Evolutionary conservation across 495 filamentous ascomycete genomes (phyloP), one percentile per base, ranked within the genome.

Genomic region (Aspergillus campestris): DNA sequence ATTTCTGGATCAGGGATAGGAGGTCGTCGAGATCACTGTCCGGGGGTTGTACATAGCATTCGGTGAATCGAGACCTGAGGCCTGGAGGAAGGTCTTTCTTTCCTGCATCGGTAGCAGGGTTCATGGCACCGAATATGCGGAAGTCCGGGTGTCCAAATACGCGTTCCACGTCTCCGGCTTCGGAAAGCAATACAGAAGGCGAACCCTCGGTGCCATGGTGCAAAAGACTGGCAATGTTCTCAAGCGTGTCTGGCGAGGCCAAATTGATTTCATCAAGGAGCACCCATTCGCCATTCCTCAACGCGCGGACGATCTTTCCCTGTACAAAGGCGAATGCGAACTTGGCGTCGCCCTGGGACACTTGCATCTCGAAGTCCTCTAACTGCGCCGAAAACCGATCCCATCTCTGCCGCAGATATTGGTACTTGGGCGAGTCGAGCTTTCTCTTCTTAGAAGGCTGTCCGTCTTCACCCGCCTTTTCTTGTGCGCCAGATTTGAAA

Each of bases 181-280:
- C 94, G 1, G 88, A 86, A 27, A 99, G 77, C 9, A 96, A 68
- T 32, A 99, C 80, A 10, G 86, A 95, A 2, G 89, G 88, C 0
- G 72, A 61, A 8, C 72, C 77, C 43, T 79, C 79, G 14, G 74
- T 71, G 4, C 81, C 80, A 36, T 80, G 75, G 45, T 83, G 77
- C 34, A 99, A 72, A 10, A 99, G 72, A 62, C 89, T 89, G 14
- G 87, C 83, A 40, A 99, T 85, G 48, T 89, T 89, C 58, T 97
- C 94, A 8, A 99, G 66, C 0, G 92, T 96, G 53, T 99, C 94
- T 3, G 91, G 82, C 0, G 91, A 86, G 5, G 94, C 92, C 38
- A 99, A 72, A 56, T 99, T 99, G 55, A 99, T 94, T 63, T 99
- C 94, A 60, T 99, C 94, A 11, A 95, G 71, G n/a, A 99, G 71